Base-by-base conservation (phyloP, 805 yeast species). In the Metschnikowia koreensis region DNA sequence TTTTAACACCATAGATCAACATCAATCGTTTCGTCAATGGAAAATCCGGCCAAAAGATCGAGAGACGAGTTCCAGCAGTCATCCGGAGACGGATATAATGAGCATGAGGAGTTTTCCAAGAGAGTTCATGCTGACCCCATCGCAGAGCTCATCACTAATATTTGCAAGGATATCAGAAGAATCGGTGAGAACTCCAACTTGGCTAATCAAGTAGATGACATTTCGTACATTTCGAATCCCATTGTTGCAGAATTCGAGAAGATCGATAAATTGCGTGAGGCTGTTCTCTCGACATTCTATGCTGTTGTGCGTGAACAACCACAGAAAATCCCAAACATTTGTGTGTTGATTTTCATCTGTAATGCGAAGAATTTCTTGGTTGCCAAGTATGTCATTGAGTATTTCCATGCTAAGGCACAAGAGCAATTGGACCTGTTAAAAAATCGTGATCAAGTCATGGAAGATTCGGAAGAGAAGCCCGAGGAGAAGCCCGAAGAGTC, bases 231-330 rank as follows among this genome's bases (percentile, higher is more conserved):
- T 60, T 77, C 86, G 37, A 81, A 78, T 48, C 87, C 89, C 1
- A 82, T 86, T 40, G 81, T 80, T 39, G 81, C 81, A 36, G 88
- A 84, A 60, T 81, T 83, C 61, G 88, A 81, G 57, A 78, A 75
- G 55, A 84, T 84, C 50, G 84, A 81, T 53, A 76, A 76, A 47
- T 80, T 86, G 55, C 75, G 89, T 53, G 70, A 69, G 34, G 81
- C 86, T 3, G 71, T 89, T 17, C 69, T 89, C 53, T 75, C 78
- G 45, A 87, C 89, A 1, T 63, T 91, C 27, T 78, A 79, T 49
- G 89, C 96, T 2, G 79, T 88, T 41, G 76, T 86, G 10, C 69
- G 81, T 29, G 98, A 94, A 67, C 97, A 93, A 67, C 98, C 99
- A 0, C 96, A 92, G 56, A 94, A 92, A 66, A 80, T 86, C 53